These are phyloP conservation scores for Pittosporum tobira DNA, from an alignment of 129 eudicot species.

Conservation along the genomic window DNA sequence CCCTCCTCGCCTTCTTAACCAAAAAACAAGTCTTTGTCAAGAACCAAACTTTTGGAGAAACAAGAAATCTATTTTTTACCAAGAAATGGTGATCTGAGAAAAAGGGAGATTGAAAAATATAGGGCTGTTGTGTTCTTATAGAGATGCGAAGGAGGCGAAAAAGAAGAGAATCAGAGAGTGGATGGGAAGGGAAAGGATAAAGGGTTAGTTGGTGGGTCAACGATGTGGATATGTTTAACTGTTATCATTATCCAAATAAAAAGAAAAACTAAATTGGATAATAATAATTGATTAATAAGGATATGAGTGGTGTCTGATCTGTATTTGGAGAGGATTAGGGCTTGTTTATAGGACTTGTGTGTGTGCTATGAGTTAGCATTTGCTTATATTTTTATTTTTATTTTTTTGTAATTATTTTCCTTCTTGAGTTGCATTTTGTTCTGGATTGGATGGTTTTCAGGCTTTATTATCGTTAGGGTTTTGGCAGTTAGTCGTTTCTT, in stretches of 20 bases:
- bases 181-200: neutral
- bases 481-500: neutral
- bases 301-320: neutral
- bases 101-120: neutral
- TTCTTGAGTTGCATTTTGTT: no score
- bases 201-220: neutral
- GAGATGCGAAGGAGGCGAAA: neutral
- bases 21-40: neutral
- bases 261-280: neutral
- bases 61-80: neutral
- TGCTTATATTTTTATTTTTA: no score
- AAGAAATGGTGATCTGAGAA: neutral
- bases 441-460: neutral
- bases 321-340: neutral
- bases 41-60: neutral
- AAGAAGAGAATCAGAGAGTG: neutral
- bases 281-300: slow-evolving; percentile 7
- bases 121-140: neutral
- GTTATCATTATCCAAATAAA: slow-evolving; percentile 15
- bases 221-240: slow-evolving; percentile 8
- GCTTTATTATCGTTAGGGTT: neutral
- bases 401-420: no score
- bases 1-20: neutral
- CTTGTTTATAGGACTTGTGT: neutral
- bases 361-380: neutral